Evolutionary conservation across 164 flowering plant genomes (phyloP).

Genomic region (Annona squamosa): DNA sequence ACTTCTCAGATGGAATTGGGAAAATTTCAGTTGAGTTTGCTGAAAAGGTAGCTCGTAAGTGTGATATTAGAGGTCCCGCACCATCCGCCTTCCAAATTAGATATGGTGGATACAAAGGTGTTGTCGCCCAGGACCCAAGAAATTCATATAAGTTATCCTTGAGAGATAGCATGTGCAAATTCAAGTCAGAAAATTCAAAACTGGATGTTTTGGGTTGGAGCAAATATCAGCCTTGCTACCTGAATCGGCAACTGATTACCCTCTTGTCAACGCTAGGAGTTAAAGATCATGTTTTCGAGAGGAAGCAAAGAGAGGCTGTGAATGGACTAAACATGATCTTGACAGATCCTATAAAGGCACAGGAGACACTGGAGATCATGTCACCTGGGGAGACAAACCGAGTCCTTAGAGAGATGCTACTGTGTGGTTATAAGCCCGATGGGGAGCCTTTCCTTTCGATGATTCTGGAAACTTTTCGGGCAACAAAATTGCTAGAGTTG

Average conservation of each 20-base stretch:
- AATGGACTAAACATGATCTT: slow-evolving; percentile 49
- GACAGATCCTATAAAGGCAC: slow-evolving; percentile 54
- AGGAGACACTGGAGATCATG: slow-evolving; percentile 64
- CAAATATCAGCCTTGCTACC: slow-evolving; percentile 72
- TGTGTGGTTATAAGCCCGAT: slow-evolving; percentile 73
- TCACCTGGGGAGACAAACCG: slow-evolving; percentile 60
- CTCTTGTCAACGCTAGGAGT: slow-evolving; percentile 89
- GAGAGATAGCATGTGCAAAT: slow-evolving; percentile 75
- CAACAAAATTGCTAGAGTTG: slow-evolving; percentile 57
- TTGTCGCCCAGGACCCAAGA: slow-evolving; percentile 77
- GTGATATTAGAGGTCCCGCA: slow-evolving; percentile 25
- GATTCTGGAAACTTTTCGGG: slow-evolving; percentile 73
- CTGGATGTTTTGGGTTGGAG: slow-evolving; percentile 72
- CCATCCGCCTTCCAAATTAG: slow-evolving; percentile 89
- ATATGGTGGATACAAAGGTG: slow-evolving; percentile 89
- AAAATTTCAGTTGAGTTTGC: slow-evolving; percentile 80
- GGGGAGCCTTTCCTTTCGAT: slow-evolving; percentile 79
- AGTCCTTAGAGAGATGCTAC: slow-evolving; percentile 68
- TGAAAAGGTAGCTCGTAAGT: slow-evolving; percentile 50
- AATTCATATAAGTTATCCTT: slow-evolving; percentile 53
- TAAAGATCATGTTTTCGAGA: slow-evolving; percentile 46
- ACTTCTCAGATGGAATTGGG: slow-evolving; percentile 94
- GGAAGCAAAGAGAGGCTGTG: slow-evolving; percentile 61
- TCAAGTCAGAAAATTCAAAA: slow-evolving; percentile 42
- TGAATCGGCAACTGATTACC: slow-evolving; percentile 78